A percentile compares a stretch with the other conserved stretches of the same genome.
phyloP scores from a whole-genome alignment of 495 filamentous ascomycete species.

The Penicillium verhagenii region DNA sequence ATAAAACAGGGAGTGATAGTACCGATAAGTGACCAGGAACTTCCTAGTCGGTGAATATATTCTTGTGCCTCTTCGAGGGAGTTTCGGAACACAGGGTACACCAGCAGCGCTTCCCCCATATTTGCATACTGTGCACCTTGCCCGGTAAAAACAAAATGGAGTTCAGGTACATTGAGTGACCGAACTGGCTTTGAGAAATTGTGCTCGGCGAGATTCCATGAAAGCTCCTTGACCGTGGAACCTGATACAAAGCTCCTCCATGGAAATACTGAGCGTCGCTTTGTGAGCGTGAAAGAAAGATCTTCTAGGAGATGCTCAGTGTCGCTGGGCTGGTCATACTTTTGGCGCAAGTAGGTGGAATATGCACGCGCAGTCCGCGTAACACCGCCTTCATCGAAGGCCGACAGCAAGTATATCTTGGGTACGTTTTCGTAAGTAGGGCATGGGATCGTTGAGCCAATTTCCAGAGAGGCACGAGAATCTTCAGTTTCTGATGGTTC shows the following conservation, averaged over 20 bases:
- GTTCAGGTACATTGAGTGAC: slow-evolving; percentile 8
- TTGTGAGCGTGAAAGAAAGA: slow-evolving; percentile 25
- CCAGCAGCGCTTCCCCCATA: slow-evolving; percentile 36
- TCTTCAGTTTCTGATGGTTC: slow-evolving; percentile 16
- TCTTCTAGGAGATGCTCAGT: slow-evolving; percentile 18
- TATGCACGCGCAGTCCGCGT: slow-evolving; percentile 23
- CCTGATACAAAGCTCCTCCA: slow-evolving; percentile 28
- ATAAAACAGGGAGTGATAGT: slow-evolving; percentile 9
- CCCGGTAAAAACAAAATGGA: slow-evolving; percentile 40
- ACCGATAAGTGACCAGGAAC: slow-evolving; percentile 31
- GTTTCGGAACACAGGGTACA: slow-evolving; percentile 26
- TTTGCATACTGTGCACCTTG: slow-evolving; percentile 44
- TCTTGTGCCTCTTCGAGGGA: slow-evolving; percentile 24
- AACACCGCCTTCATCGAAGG: slow-evolving; percentile 33
- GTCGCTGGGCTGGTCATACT: background rate
- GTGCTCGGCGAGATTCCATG: slow-evolving; percentile 14
- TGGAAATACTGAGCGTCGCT: slow-evolving; percentile 21
- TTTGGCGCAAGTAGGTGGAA: slow-evolving; percentile 19
- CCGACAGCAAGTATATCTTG: slow-evolving; percentile 24
- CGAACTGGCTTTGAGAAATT: slow-evolving; percentile 14
- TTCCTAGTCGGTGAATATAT: slow-evolving; percentile 28
- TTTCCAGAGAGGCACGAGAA: slow-evolving; percentile 1
- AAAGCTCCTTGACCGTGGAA: slow-evolving; percentile 21
- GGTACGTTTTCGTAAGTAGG: slow-evolving; percentile 12
- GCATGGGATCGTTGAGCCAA: background rate